These are phyloP conservation scores for Penicillium atrosanguineum DNA, from an alignment of 495 filamentous ascomycete species.

Conservation along the genomic window DNA sequence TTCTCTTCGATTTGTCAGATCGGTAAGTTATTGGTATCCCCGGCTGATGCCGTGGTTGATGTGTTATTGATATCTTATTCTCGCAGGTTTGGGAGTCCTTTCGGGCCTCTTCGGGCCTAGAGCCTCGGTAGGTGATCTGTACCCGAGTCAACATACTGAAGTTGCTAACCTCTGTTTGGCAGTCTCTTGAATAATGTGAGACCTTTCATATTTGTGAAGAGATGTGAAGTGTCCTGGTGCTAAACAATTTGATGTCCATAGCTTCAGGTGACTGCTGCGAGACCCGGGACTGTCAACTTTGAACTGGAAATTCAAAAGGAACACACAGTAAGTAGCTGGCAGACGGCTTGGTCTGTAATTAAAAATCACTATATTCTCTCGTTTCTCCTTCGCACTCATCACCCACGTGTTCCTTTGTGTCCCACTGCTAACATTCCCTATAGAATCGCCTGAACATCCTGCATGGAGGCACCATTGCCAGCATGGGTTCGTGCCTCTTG, in stretches of 20 bases:
- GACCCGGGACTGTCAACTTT: conserved; percentile 79
- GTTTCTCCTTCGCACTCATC: background rate
- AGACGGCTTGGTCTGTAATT: background rate
- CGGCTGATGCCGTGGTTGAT: too few species aligned
- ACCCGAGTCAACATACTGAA: background rate
- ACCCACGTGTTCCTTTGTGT: background rate
- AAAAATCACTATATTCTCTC: background rate
- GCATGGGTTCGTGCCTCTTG: conserved; percentile 59
- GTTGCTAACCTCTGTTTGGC: background rate
- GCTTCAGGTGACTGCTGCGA: conserved; percentile 74
- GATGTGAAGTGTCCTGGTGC: background rate
- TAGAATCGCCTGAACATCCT: conserved; percentile 88
- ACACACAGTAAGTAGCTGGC: conserved; percentile 65
- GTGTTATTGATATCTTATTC: conserved; percentile 1
- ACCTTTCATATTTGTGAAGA: background rate
- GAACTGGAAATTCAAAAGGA: conserved; percentile 82
- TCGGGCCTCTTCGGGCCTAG: conserved; percentile 76
- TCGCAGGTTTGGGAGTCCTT: conserved; percentile 77
- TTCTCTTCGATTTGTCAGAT: conserved; percentile 60
- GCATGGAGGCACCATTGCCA: conserved; percentile 93
- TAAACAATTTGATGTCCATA: conserved; percentile 29
- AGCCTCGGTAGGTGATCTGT: conserved; percentile 65
- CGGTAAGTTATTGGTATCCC: conserved; percentile 35
- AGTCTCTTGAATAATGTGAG: conserved; percentile 45
- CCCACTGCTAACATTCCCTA: conserved; percentile 8